Base-by-base conservation (phyloP, 164 flowering plant species). In the Aristolochia contorta region DNA sequence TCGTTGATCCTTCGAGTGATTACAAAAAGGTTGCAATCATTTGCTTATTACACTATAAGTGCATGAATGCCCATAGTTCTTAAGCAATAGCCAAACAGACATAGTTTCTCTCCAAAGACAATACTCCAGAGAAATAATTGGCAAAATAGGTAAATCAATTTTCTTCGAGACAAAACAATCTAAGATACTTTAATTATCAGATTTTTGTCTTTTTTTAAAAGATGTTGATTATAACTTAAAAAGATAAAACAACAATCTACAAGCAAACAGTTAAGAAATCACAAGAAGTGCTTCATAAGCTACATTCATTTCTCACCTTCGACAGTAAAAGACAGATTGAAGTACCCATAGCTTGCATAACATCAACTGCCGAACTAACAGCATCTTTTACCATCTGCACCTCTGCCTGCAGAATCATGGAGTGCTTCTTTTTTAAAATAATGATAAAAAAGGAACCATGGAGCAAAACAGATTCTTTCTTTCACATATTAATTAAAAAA, bases 331-430 rank as follows among this genome's bases (percentile, higher is more conserved):
- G 79, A 64, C 81, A 72, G 18, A 87, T 74, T 30, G 95, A 79
- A 50, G 86, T 78, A 65, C 84, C 91, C 81, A 82, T 87, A 51
- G 84, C 79, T 72, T 86, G 97, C 89, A 89, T 84, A 60, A 84
- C 85, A 69, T 86, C 92, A 67, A 82, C 79, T 41, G 94, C 94
- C 55, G 94, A 83, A 77, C 77, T 75, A 46, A 89, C 60, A 59
- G 89, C 90, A 59, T 68, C 61, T 75, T 83, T 84, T 62, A 92
- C 68, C 24, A 80, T 72, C 53, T 76, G 77, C 47, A 77, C 64
- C 66, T 87, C 88, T 67, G 80, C 92, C 98, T 89, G 88, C 15
- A 71, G 62, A 74, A 60, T 14, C 33, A 45, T 15, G 45, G 57
- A 57, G 5, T 27, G 30, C 3, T 2, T 2, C 5, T 27, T 27